Conservation (phyloP, 352 stramenopile genomes). For the Phytophthora nicotianae region DNA sequence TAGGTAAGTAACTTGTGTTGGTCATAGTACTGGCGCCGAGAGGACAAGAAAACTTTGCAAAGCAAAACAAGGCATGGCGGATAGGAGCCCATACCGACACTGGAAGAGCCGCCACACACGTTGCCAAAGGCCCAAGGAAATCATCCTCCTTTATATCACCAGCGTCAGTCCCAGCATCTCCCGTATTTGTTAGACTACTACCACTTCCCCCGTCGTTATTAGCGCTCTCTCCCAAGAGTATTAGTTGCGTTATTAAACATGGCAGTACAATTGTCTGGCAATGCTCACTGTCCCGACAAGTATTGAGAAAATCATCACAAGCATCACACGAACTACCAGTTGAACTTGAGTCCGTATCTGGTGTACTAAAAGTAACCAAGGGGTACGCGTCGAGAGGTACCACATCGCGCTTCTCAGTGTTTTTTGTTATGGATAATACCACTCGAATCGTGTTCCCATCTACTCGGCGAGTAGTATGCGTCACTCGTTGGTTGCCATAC, state of each 20-base stretch:
- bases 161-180: neutral
- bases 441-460: conserved; percentile 25
- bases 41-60: conserved; percentile 3
- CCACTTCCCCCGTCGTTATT: neutral
- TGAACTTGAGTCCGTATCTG: neutral
- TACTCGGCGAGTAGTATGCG: conserved; percentile 19
- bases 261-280: conserved; percentile 18
- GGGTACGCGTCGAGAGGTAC: conserved; percentile 33
- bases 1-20: neutral
- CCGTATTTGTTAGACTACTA: neutral
- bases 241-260: conserved; percentile 20
- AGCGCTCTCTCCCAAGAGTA: neutral
- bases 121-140: conserved; percentile 12
- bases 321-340: conserved; percentile 9
- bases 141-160: conserved; percentile 6
- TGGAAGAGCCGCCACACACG: conserved; percentile 7
- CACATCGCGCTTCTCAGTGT: conserved; percentile 20
- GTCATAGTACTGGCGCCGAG: conserved; percentile 1
- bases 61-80: conserved; percentile 15
- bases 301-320: conserved; percentile 13
- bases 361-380: conserved; percentile 1
- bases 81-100: conserved; percentile 11
- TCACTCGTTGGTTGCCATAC: conserved; percentile 40
- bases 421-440: conserved; percentile 26
- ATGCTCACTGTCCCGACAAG: conserved; percentile 11